Base-by-base conservation (phyloP, 2,329 filamentous ascomycete genomes). In the Diplodia scrobiculata region DNA sequence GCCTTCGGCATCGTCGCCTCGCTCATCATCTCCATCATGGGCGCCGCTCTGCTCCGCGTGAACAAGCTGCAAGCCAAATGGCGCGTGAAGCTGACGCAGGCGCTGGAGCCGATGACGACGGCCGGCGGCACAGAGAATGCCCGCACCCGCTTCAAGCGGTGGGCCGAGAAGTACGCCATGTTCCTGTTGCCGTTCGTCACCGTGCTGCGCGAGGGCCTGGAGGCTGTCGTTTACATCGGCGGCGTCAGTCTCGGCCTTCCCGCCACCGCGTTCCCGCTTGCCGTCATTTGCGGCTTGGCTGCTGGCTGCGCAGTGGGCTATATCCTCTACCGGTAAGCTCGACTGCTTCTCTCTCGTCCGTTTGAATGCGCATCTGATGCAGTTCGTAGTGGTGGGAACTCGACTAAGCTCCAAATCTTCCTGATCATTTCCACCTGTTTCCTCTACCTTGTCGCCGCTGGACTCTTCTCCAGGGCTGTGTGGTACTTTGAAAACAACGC, bases 111-210 rank as follows among this genome's bases (percentile, higher is more conserved):
- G 4, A 74, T 75, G 17, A 74, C 74, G 13, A 76, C 76, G 11
- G 71, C 76, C 2, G 76, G 10, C 1, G 21, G 29, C n/a, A 14
- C 4, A 4, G 11, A 14, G 3, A 71, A 73, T 36, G 34, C 34
- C 9, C 34, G 34, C 34, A 36, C 34, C 9, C 34, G 34, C 7
- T 10, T 36, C 7, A 36, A 36, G 34, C 78, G 80, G 63, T 90
- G 86, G 79, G 78, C 83, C n/a, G 89, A 93, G 76, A 92, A 90
- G 76, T 95, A 96, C 74, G 87, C 88, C 73, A 91, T 96, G 89
- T 95, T 96, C 75, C 78, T 91, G 55, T 80, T 96, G 65, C 92
- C 92, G 0, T 96, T 96, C 77, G 84, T 96, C 74, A 96, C 92
- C 0, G 89, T 95, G 17, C 79, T 96, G 17, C 83, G 92, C 36